A percentile compares a stretch with the other conserved stretches of the same genome.
Conservation (phyloP, 441 rosid genomes). For the Jatropha multifida region DNA sequence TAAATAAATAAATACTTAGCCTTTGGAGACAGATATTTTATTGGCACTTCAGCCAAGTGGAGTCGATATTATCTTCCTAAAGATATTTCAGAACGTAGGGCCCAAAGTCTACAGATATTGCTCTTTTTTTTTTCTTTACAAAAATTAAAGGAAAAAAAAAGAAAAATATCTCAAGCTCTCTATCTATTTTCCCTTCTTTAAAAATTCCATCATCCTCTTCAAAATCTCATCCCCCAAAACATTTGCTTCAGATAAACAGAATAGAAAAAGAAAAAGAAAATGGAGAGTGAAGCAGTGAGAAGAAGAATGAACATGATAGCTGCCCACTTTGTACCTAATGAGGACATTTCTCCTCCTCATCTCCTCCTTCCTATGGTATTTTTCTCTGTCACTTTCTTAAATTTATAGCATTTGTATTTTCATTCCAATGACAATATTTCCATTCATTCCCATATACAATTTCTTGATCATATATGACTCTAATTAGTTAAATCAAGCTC, state of each 20-base stretch:
- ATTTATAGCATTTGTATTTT: background rate
- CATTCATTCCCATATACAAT: no score
- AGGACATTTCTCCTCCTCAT: constrained; percentile 39
- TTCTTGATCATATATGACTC: no score
- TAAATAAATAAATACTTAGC: no score
- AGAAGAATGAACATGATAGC: constrained; percentile 67
- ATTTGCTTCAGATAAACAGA: background rate
- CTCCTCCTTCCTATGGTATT: constrained; percentile 66
- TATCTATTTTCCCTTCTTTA: background rate
- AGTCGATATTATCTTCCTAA: background rate
- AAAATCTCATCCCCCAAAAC: background rate
- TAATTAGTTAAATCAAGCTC: no score
- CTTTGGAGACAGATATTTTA: background rate
- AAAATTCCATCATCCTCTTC: background rate
- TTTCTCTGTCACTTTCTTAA: background rate
- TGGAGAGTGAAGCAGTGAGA: constrained; percentile 58
- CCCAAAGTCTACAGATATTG: background rate
- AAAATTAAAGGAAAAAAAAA: no score
- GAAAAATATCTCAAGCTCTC: background rate
- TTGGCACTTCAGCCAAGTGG: background rate
- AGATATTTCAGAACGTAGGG: background rate
- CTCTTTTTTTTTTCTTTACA: no score
- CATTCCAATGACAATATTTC: background rate
- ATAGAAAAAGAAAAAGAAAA: constrained; percentile 2
- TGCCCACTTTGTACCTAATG: constrained; percentile 50